Conservation (phyloP, 1,139 yeast genomes). For the Meyerozyma carpophila region DNA sequence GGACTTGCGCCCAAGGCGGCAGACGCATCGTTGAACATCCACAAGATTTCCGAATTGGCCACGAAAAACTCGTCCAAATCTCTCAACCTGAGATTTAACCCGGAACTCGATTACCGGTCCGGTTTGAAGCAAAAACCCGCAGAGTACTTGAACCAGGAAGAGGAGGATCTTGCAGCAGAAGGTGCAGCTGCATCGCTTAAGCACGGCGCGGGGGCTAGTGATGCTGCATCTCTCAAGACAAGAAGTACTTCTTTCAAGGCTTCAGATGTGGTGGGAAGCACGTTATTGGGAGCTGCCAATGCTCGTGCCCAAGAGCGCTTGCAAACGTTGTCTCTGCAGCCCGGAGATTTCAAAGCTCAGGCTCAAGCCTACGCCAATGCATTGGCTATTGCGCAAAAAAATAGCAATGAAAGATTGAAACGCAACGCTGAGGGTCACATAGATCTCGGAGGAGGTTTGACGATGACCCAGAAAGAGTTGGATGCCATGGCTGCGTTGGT, state of each 20-base stretch:
- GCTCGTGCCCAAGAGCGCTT: conserved; percentile 53
- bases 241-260: conserved; percentile 34
- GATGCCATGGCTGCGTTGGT: conserved; percentile 76
- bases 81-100: conserved; percentile 40
- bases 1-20: conserved; percentile 38
- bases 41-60: conserved; percentile 39
- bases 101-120: conserved; percentile 38
- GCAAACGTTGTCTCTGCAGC: conserved; percentile 29
- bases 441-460: conserved; percentile 85
- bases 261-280: conserved; percentile 44
- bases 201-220: conserved; percentile 23
- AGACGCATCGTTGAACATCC: conserved; percentile 30
- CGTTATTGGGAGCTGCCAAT: conserved; percentile 58
- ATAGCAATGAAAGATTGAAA: conserved; percentile 51
- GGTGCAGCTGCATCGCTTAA: conserved; percentile 35
- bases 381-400: conserved; percentile 64
- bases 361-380: conserved; percentile 43
- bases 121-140: conserved; percentile 27
- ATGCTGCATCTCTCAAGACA: conserved; percentile 21
- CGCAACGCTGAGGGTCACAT: conserved; percentile 48
- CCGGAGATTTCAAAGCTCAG: conserved; percentile 33
- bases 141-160: conserved; percentile 23
- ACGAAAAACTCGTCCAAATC: conserved; percentile 38
- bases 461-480: conserved; percentile 70
- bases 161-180: conserved; percentile 32